Base-by-base conservation (phyloP, 257 asterid genomes). In the Gentiana macrophylla region DNA sequence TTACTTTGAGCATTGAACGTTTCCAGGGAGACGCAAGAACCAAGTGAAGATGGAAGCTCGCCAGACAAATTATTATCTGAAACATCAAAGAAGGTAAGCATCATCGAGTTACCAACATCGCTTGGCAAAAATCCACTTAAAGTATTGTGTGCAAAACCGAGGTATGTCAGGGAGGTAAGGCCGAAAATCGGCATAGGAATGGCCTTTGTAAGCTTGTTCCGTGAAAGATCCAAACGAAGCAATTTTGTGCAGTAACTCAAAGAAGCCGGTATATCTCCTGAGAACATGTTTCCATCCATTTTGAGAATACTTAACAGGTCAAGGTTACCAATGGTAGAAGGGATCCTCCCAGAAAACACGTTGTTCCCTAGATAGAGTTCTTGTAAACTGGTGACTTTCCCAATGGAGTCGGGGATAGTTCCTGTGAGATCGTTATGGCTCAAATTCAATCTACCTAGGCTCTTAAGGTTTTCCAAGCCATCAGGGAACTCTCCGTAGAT, bases 301-400 rank as follows among this genome's bases (percentile, higher is more conserved):
- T 57, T 55, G 8, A 77, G 50, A 62, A 60, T 50, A 32, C 68
- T 13, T 4, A 76, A 56, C 49, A 65, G 55, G 15, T 63, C 68
- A 45, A 76, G 45, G 59, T 80, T 77, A 53, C 86, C 75, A 12
- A 76, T 35, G 55, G 75, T 63, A 56, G 77, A 45, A 3, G 83
- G 80, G 32, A 76, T 71, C 1, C 2, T 5, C 53, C 64, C 52
- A 1, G 55, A 2, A 35, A 59, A 34, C n/a, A n/a, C n/a, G 72
- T 81, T 81, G 38, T 75, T 72, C 9, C 80, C 66, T 61, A 81
- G 65, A 53, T 70, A 77, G 32, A 81, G 57, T 70, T 69, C 77
- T 44, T 51, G 35, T 6, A 78, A 55, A 65, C 66, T 63, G 1
- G 88, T 60, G 44, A 81, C 77, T 37, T 81, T 81, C 43, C 84